Base-by-base conservation (phyloP, 495 filamentous ascomycete species). In the Daldinia bambusicola region DNA sequence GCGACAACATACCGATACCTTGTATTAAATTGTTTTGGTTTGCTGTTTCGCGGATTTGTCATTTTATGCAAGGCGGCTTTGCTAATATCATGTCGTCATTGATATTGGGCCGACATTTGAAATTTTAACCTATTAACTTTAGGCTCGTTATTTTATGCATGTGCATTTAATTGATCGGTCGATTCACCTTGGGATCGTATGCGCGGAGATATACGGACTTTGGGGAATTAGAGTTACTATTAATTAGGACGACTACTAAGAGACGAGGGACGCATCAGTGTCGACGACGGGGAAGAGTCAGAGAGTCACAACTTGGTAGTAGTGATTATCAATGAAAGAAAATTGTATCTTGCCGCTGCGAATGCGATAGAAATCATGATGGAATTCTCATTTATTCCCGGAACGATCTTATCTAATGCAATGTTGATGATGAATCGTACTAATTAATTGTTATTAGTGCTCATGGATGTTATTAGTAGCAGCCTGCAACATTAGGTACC, bases 61-160 rank as follows among this genome's bases (percentile, higher is more conserved):
- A 72, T 72, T 67, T 67, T 58, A 60, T 72, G 69, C 69, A 64
- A 30, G 56, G 59, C 32, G 55, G 26, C 48, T 30, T 63, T 57
- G 16, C 45, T 45, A 50, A 48, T 38, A 58, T 45, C 3, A 63
- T 69, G 66, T 63, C 66, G 66, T 63, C 66, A 69, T 59, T 31
- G 32, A 34, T 34, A 37, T 56, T 18, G 32, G 31, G 26, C 5
- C 8, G 31, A 20, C 16, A 56, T 56, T 34, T 20, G 52, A 13
- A 16, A 36, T 55, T 36, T 38, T 4, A 48, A 48, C 43, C 18
- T 9, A 22, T 48, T 53, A 30, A 37, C 16, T 34, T 57, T 57
- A 51, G 56, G 38, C 16, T 51, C 62, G 41, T 16, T 34, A 3
- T 57, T 36, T 36, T 13, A 58, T 69, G 65, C 70, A 68, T 63